Percentiles rank a stretch among this genome's conserved stretches.
Conservation (phyloP, 768 basidiomycete species). For the Phylloporus sp. region DNA sequence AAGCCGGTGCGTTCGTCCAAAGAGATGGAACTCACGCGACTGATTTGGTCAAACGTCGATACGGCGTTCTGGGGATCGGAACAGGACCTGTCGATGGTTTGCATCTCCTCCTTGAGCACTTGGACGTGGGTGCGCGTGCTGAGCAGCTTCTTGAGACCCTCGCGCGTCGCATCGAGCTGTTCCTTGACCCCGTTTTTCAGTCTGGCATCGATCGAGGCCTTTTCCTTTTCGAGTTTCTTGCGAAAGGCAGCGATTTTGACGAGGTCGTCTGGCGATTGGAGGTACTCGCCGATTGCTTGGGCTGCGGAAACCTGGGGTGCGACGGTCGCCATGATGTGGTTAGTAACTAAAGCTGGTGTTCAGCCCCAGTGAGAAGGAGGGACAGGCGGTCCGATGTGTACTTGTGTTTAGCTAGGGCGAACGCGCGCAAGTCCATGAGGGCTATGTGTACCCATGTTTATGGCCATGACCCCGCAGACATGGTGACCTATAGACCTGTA, state of each 20-base stretch:
- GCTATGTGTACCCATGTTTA: too few species aligned
- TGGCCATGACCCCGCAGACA: too few species aligned
- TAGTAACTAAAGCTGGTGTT: too few species aligned
- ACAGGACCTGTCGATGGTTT: conserved; percentile 68
- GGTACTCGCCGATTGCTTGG: conserved; percentile 82
- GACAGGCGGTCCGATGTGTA: too few species aligned
- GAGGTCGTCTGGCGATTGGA: conserved; percentile 92
- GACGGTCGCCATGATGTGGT: conserved; percentile 38
- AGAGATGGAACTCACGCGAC: conserved; percentile 59
- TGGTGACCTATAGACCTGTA: too few species aligned
- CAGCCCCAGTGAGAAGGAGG: too few species aligned
- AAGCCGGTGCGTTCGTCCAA: too few species aligned
- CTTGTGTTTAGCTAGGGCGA: too few species aligned
- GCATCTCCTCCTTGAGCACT: conserved; percentile 82
- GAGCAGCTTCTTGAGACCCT: conserved; percentile 79
- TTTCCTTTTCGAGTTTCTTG: conserved; percentile 95
- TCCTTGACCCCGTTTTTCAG: conserved; percentile 90
- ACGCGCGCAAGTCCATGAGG: too few species aligned
- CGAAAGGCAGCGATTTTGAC: conserved; percentile 81
- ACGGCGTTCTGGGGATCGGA: conserved; percentile 72
- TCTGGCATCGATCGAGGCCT: conserved; percentile 86
- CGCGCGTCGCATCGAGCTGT: conserved; percentile 85
- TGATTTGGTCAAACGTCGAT: conserved; percentile 92
- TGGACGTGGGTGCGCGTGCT: conserved; percentile 74
- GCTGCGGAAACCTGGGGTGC: conserved; percentile 65